Conservation (phyloP, 202 grass and related monocot species). For the Zizania palustris region DNA sequence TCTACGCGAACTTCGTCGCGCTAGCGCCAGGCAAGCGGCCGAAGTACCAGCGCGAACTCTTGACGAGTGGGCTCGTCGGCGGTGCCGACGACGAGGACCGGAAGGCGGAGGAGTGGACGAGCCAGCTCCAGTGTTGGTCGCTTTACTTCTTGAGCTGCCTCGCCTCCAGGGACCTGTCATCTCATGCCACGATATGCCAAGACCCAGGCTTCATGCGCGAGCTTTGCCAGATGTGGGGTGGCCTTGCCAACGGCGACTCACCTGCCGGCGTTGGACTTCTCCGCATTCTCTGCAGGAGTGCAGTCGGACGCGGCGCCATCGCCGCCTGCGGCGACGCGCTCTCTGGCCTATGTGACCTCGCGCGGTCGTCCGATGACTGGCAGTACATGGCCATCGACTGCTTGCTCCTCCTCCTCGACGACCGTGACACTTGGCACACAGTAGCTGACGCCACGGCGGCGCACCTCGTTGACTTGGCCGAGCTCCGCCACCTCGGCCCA, state of each 20-base stretch:
- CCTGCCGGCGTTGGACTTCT: constrained; percentile 81
- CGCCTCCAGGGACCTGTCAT: constrained; percentile 63
- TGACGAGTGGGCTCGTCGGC: constrained; percentile 50
- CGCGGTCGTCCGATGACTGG: constrained; percentile 87
- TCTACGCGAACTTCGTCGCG: constrained; percentile 57
- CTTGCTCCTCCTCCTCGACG: constrained; percentile 71
- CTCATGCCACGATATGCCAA: constrained; percentile 62
- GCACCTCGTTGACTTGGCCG: constrained; percentile 63
- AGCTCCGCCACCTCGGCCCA: constrained; percentile 64
- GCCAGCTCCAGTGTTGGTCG: constrained; percentile 98
- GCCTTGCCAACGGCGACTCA: constrained; percentile 80
- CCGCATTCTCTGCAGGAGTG: constrained; percentile 72
- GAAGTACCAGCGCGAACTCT: constrained; percentile 75
- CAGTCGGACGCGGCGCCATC: constrained; percentile 59
- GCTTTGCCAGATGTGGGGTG: constrained; percentile 89
- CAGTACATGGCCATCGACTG: constrained; percentile 99
- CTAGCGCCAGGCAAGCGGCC: constrained; percentile 47
- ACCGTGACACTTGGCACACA: constrained; percentile 45
- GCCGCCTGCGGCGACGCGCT: constrained; percentile 56
- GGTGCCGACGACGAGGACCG: constrained; percentile 58
- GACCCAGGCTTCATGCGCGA: constrained; percentile 63
- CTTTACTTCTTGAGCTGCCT: constrained; percentile 89
- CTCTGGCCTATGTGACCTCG: constrained; percentile 65
- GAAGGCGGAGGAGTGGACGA: constrained; percentile 95
- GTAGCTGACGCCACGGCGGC: constrained; percentile 54